phyloP scores from a whole-genome alignment of 805 yeast species.

The Candida incommunis region DNA sequence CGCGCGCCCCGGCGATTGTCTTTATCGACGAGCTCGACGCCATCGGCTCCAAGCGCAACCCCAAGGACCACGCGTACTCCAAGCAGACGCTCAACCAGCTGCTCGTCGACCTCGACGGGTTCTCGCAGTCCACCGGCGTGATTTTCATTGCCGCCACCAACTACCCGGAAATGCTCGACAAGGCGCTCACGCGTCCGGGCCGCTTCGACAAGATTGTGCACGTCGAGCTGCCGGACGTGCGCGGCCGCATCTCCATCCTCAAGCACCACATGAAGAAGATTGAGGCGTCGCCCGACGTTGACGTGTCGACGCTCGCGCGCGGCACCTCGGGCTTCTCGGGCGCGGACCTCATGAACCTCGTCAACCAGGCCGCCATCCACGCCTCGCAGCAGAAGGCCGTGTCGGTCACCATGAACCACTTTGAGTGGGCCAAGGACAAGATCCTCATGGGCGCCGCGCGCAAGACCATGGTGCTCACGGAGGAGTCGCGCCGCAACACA shows the following conservation, averaged over 20 bases:
- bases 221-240: constrained; percentile 93
- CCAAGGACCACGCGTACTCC: constrained; percentile 95
- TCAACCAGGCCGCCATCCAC: constrained; percentile 94
- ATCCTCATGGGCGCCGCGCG: constrained; percentile 97
- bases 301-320: constrained; percentile 80
- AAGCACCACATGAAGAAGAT: constrained; percentile 85
- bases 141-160: constrained; percentile 97
- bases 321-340: constrained; percentile 99
- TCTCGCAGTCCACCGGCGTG: constrained; percentile 78
- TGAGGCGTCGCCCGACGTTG: constrained; percentile 73
- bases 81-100: constrained; percentile 94
- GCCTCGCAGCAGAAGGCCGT: constrained; percentile 90
- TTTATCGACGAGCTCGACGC: constrained; percentile 98
- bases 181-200: constrained; percentile 96
- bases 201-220: constrained; percentile 92
- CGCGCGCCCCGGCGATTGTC: constrained; percentile 90
- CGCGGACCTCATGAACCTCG: constrained; percentile 89
- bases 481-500: constrained; percentile 82
- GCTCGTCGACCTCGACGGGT: constrained; percentile 89
- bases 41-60: constrained; percentile 94
- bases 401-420: constrained; percentile 77
- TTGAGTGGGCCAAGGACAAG: constrained; percentile 99
- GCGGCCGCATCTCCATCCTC: constrained; percentile 90
- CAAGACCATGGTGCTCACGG: constrained; percentile 94
- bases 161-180: constrained; percentile 93